Percentiles rank a stretch among this genome's conserved stretches.
These are phyloP conservation scores for Phytopythium chamaehyphon DNA, from an alignment of 352 stramenopile species.

Conservation along the genomic window DNA sequence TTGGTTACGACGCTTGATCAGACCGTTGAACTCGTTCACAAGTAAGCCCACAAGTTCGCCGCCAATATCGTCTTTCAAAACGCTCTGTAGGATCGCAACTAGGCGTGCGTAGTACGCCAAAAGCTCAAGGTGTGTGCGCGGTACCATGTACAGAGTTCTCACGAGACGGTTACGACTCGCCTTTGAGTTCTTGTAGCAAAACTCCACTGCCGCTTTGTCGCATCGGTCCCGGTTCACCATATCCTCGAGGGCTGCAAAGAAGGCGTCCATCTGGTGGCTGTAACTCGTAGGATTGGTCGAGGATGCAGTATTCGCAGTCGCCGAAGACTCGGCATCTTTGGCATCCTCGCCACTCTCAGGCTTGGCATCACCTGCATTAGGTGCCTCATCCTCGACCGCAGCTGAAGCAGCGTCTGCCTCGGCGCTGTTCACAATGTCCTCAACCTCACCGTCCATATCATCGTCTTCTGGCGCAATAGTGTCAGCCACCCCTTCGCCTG, in stretches of 20 bases:
- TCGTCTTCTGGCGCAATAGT: constrained; percentile 12
- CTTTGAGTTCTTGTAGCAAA: constrained; percentile 96
- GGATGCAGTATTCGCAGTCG: constrained; percentile 6
- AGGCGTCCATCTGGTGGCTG: constrained; percentile 93
- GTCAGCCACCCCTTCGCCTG: constrained; percentile 30
- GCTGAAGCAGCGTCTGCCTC: constrained; percentile 20
- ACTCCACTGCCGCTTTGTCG: constrained; percentile 95
- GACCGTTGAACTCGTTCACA: constrained; percentile 93
- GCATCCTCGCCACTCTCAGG: constrained; percentile 16
- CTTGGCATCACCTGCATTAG: constrained; percentile 18
- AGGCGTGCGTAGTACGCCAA: constrained; percentile 95
- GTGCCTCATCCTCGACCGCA: constrained; percentile 11
- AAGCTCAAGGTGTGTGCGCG: constrained; percentile 92
- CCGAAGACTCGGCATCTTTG: constrained; percentile 14
- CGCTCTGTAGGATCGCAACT: constrained; percentile 89
- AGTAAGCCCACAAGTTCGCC: constrained; percentile 88
- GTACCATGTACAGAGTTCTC: constrained; percentile 92
- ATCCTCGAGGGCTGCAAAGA: constrained; percentile 90
- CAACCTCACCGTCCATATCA: constrained; percentile 29
- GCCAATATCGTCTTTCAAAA: constrained; percentile 92
- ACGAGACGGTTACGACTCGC: constrained; percentile 88
- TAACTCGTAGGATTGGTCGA: constrained; percentile 44
- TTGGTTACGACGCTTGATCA: constrained; percentile 92
- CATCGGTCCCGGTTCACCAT: constrained; percentile 93
- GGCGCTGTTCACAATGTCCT: constrained; percentile 30